These are phyloP conservation scores for Albatrellus ellisii DNA, from an alignment of 768 basidiomycete species.

Conservation along the genomic window DNA sequence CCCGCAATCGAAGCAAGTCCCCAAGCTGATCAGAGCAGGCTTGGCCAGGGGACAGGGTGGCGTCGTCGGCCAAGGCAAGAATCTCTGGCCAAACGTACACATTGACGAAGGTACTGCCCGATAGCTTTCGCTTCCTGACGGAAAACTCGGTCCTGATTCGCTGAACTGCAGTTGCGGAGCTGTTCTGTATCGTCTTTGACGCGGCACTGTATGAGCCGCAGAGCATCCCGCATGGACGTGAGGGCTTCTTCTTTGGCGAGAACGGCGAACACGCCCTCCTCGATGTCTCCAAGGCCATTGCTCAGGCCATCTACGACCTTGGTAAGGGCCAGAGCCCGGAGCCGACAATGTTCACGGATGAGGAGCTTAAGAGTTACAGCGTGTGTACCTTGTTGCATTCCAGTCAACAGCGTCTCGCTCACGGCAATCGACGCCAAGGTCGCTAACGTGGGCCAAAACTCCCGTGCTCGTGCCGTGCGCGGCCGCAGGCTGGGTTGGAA, in stretches of 20 bases:
- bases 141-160: no score
- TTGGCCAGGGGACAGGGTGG: conserved; percentile 37
- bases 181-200: conserved; percentile 31
- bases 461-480: conserved; percentile 30
- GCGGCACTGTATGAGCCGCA: conserved; percentile 16
- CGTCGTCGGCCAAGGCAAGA: conserved; percentile 41
- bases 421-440: conserved; percentile 4
- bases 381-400: not conserved
- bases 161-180: conserved; percentile 25
- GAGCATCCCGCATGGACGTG: conserved; percentile 19
- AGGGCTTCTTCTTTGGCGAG: conserved; percentile 24
- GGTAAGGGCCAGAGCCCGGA: conserved; percentile 21
- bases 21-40: conserved; percentile 29
- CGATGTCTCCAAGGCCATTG: conserved; percentile 24
- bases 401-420: not conserved
- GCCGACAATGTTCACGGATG: conserved; percentile 31
- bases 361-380: conserved; percentile 30
- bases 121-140: not conserved
- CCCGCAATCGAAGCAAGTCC: conserved; percentile 38
- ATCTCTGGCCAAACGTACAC: conserved; percentile 47
- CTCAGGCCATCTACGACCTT: conserved; percentile 22
- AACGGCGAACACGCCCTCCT: conserved; percentile 21
- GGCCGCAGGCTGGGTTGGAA: conserved; percentile 37
- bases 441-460: conserved; percentile 20
- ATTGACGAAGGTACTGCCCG: conserved; percentile 32